Evolutionary conservation across 2,329 filamentous ascomycete species (phyloP).

Genomic region (Hortaea werneckii): DNA sequence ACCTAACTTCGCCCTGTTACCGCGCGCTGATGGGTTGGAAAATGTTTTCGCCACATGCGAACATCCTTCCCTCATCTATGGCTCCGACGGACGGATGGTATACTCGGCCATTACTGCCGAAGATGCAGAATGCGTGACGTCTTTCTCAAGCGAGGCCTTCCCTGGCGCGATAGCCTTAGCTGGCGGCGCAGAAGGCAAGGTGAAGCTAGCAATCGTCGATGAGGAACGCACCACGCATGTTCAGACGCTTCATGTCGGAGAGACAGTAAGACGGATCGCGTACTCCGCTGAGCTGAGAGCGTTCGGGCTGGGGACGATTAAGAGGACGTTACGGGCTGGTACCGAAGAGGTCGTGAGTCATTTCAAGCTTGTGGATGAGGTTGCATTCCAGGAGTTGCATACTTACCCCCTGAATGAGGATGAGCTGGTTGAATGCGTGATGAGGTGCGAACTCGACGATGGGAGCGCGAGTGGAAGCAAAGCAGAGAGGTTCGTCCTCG

Average conservation of each 20-base stretch:
- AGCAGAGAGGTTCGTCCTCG: slow-evolving; percentile 78
- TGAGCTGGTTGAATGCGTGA: slow-evolving; percentile 78
- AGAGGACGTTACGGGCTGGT: slow-evolving; percentile 57
- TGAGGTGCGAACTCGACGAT: slow-evolving; percentile 62
- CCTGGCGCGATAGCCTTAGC: slow-evolving; percentile 73
- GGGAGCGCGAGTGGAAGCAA: slow-evolving; percentile 37
- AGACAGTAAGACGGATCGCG: slow-evolving; percentile 77
- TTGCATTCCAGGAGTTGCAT: slow-evolving; percentile 71
- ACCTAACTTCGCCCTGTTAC: slow-evolving; percentile 68
- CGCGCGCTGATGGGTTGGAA: slow-evolving; percentile 54
- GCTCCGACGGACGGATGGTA: slow-evolving; percentile 73
- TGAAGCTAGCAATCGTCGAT: slow-evolving; percentile 75
- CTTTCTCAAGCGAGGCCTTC: slow-evolving; percentile 70
- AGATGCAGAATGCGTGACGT: slow-evolving; percentile 68
- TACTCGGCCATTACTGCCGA: slow-evolving; percentile 92
- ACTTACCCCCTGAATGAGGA: slow-evolving; percentile 53
- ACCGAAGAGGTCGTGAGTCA: slow-evolving; percentile 68
- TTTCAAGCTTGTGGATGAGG: slow-evolving; percentile 85
- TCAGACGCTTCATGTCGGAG: slow-evolving; percentile 63
- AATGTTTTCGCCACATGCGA: slow-evolving; percentile 92
- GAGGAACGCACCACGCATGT: slow-evolving; percentile 81
- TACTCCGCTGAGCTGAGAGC: slow-evolving; percentile 71
- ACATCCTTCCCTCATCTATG: slow-evolving; percentile 87
- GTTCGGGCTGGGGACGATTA: slow-evolving; percentile 81
- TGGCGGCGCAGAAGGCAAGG: slow-evolving; percentile 49